phyloP scores from a whole-genome alignment of 208 protist genomes.

The Trypanosoma grayi region DNA sequence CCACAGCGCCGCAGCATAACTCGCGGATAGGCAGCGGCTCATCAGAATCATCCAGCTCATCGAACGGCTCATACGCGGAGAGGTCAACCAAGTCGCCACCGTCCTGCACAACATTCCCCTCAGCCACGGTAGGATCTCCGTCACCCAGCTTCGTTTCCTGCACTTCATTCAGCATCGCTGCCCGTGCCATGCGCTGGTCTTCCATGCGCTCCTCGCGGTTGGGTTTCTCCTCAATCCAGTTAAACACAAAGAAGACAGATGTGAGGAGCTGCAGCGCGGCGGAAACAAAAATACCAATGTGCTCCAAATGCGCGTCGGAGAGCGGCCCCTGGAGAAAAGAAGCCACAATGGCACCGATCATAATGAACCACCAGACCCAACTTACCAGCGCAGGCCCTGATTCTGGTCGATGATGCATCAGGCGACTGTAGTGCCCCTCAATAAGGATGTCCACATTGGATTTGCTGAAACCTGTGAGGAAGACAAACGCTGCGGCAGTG shows the following conservation, averaged over 20 bases:
- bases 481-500: constrained; percentile 39
- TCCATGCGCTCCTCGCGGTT: constrained; percentile 51
- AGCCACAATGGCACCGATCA: constrained; percentile 43
- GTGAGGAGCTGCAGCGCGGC: constrained; percentile 57
- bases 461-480: constrained; percentile 49
- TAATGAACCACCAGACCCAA: constrained; percentile 63
- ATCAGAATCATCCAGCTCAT: neutral
- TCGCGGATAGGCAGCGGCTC: constrained; percentile 2
- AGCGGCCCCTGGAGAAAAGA: constrained; percentile 51
- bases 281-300: constrained; percentile 52
- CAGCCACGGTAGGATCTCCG: neutral
- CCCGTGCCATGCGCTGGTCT: constrained; percentile 34
- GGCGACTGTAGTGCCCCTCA: constrained; percentile 72
- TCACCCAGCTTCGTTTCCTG: neutral
- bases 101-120: neutral
- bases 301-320: constrained; percentile 39
- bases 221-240: constrained; percentile 62
- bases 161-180: constrained; percentile 24
- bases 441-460: constrained; percentile 76
- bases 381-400: constrained; percentile 53
- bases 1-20: constrained; percentile 45
- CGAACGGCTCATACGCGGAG: neutral
- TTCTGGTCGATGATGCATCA: constrained; percentile 48
- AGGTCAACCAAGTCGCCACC: neutral
- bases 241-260: constrained; percentile 49